Base-by-base conservation (phyloP, 2,329 filamentous ascomycete species). In the Coleophoma crateriformis region DNA sequence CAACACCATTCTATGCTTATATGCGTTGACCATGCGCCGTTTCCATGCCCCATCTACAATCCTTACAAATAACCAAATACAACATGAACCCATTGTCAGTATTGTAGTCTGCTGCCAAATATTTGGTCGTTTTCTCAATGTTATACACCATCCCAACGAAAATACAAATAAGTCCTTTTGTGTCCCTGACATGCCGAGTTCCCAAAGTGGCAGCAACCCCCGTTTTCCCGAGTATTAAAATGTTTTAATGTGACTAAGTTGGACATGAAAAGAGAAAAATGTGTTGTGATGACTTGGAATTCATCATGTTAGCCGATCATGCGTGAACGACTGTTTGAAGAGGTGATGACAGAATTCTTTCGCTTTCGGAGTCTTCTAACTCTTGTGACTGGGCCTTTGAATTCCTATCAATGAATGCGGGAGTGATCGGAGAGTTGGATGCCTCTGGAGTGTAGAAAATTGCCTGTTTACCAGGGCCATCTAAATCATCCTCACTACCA, bases 361-460 rank as follows among this genome's bases (percentile, higher is more conserved):
- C 50, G 20, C 42, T 45, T 10, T 33, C 33, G 27, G 44, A 14
- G 32, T 47, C 50, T n/a, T 43, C 20, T n/a, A 27, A 20, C 12
- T 39, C 46, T 15, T 12, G 20, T 12, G 20, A 22, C 27, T 46
- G 45, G 7, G 33, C 37, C 10, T 45, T n/a, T 17, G 17, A 10
- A 39, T 46, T 27, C 20, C 27, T 48, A 27, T 51, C 48, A 20
- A 19, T 40, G 38, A 53, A 48, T 13, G 42, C 45, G 11, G 35
- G 22, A 13, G 35, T 33, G n/a, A 37, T 41, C 11, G 54, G 54
- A 2, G 52, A 51, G 39, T 50, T 56, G 4, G 58, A 58, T 7
- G 54, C 53, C 47, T 64, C 61, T 10, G 63, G 63, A 7, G 63
- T 64, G 43, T 62, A 64, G 41, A 63, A 62, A 39, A 55, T 53